phyloP scores from a whole-genome alignment of 139 green algal species.

The Chlorella sorokiniana region DNA sequence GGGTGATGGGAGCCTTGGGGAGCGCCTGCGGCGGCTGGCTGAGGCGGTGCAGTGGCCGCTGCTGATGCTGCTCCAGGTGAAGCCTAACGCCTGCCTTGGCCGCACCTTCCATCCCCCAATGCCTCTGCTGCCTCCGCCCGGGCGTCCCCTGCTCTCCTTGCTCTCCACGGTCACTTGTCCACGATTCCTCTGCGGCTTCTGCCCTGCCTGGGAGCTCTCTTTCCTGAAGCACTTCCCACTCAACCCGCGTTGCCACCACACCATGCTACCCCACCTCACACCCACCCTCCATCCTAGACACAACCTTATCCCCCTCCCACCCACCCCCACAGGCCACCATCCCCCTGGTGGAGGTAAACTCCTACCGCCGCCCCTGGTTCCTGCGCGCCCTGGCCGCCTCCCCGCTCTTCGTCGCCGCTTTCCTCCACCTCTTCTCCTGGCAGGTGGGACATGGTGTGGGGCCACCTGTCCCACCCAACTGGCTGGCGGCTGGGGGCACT shows the following conservation, averaged over 20 bases:
- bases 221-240: too few species aligned
- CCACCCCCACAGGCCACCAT: conserved; percentile 45
- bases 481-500: not conserved
- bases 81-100: not conserved
- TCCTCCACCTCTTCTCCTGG: conserved; percentile 32
- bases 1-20: not conserved
- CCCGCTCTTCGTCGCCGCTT: conserved; percentile 48
- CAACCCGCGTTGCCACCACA: too few species aligned
- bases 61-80: conserved; percentile 23
- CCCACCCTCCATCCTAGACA: not conserved
- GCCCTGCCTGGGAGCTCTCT: too few species aligned
- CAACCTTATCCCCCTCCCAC: conserved; percentile 3
- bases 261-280: not conserved
- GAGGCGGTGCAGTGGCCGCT: conserved; percentile 20
- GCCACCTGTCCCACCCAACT: not conserved
- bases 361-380: conserved; percentile 72
- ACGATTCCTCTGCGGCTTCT: too few species aligned
- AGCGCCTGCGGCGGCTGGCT: not conserved
- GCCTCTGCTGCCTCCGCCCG: not conserved
- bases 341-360: conserved; percentile 48
- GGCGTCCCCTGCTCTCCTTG: too few species aligned
- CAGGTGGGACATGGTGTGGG: not conserved
- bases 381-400: conserved; percentile 49
- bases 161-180: too few species aligned
- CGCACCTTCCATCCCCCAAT: not conserved